phyloP scores from a whole-genome alignment of 169 alveolate species.

The Babesia sp. region DNA sequence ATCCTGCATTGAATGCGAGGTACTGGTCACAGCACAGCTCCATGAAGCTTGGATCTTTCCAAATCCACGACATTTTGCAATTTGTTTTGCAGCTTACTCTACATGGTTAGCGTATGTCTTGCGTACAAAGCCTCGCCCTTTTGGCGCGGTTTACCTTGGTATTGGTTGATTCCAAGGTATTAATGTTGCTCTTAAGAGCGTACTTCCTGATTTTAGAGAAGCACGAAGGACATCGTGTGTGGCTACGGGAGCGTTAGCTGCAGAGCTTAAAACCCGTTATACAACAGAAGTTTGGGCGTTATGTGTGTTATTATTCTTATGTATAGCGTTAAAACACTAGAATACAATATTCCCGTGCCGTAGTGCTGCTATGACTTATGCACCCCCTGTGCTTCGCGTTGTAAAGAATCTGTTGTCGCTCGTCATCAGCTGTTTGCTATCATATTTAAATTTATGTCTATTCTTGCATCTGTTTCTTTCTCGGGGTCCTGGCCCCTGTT shows the following conservation, averaged over 20 bases:
- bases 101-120: constrained; percentile 22
- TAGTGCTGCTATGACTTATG: neutral
- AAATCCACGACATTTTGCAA: constrained; percentile 60
- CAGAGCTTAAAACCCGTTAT: neutral
- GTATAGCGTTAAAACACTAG: neutral
- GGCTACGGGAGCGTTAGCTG: neutral
- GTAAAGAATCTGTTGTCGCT: too few species aligned
- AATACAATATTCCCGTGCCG: neutral
- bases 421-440: too few species aligned
- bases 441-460: too few species aligned
- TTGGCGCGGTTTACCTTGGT: constrained; percentile 2
- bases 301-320: too few species aligned
- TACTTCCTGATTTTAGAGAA: neutral
- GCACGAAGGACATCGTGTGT: constrained; percentile 20
- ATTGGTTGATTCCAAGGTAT: constrained; percentile 28
- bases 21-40: constrained; percentile 65
- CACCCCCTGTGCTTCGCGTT: neutral
- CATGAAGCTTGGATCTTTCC: constrained; percentile 67
- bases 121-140: neutral
- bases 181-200: neutral
- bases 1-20: constrained; percentile 63
- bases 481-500: too few species aligned
- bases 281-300: neutral
- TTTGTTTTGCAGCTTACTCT: neutral
- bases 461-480: too few species aligned